These are phyloP conservation scores for Notholithocarpus densiflorus DNA, from an alignment of 306 rosid species.

Conservation along the genomic window DNA sequence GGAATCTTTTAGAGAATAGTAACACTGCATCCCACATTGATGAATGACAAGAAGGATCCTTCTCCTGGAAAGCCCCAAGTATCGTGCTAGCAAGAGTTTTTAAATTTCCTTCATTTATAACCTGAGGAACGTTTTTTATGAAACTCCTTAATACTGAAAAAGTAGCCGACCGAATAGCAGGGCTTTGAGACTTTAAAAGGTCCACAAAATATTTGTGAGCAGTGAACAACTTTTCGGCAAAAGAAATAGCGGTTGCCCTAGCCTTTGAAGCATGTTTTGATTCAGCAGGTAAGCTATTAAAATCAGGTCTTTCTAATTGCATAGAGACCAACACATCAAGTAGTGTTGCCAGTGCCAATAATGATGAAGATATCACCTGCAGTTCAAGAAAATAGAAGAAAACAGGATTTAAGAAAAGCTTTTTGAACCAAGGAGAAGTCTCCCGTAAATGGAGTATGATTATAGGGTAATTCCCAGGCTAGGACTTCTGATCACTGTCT, in stretches of 20 bases:
- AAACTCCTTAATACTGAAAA: conserved; percentile 70
- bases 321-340: conserved; percentile 70
- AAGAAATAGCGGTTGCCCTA: conserved; percentile 63
- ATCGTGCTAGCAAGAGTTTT: conserved; percentile 61
- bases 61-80: conserved; percentile 91
- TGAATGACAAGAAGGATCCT: conserved; percentile 78
- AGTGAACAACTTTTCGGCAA: conserved; percentile 69
- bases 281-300: conserved; percentile 53
- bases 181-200: conserved; percentile 67
- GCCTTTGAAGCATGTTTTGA: conserved; percentile 79
- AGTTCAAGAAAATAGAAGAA: conserved; percentile 24
- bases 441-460: background rate
- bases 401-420: conserved; percentile 5
- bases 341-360: conserved; percentile 87
- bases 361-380: conserved; percentile 87
- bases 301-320: conserved; percentile 47
- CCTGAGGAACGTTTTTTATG: conserved; percentile 71
- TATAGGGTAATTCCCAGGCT: background rate
- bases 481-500: background rate
- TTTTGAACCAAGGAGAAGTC: background rate
- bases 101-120: conserved; percentile 65
- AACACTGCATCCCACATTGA: conserved; percentile 88
- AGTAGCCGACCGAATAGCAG: conserved; percentile 80
- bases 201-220: conserved; percentile 68
- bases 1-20: conserved; percentile 77